Percentiles rank a stretch among this genome's conserved stretches.
phyloP scores from a whole-genome alignment of 148 eudicot species.

The Polygonum aviculare region DNA sequence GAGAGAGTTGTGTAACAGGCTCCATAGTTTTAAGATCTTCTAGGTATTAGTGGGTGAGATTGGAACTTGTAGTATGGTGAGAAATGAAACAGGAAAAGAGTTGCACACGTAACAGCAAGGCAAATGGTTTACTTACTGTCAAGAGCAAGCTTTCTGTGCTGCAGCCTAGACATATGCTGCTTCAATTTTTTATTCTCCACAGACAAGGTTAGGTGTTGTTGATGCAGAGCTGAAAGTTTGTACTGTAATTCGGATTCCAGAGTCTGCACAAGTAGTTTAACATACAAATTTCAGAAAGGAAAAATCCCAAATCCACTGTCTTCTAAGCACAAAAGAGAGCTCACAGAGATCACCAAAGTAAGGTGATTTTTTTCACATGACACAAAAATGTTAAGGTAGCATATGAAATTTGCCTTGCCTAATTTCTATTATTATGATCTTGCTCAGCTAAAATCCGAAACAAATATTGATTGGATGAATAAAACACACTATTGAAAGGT shows the following conservation, averaged over 20 bases:
- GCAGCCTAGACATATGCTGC: slow-evolving; percentile 40
- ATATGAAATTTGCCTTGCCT: background rate
- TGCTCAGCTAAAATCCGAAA: background rate
- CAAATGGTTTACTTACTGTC: slow-evolving; percentile 36
- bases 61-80: background rate
- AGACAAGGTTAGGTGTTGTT: slow-evolving; percentile 46
- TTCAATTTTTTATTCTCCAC: slow-evolving; percentile 54
- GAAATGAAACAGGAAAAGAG: background rate
- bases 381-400: background rate
- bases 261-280: slow-evolving; percentile 29
- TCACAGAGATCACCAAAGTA: background rate
- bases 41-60: background rate
- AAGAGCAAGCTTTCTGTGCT: slow-evolving; percentile 35
- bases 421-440: background rate
- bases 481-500: background rate
- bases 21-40: background rate
- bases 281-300: background rate
- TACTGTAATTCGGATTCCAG: slow-evolving; percentile 49
- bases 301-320: background rate
- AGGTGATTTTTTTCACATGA: background rate
- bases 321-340: background rate
- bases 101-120: background rate
- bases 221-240: slow-evolving; percentile 37
- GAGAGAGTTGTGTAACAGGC: background rate
- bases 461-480: background rate